Evolutionary conservation across 148 eudicot genomes (phyloP).

Genomic region (Chenopodium album): DNA sequence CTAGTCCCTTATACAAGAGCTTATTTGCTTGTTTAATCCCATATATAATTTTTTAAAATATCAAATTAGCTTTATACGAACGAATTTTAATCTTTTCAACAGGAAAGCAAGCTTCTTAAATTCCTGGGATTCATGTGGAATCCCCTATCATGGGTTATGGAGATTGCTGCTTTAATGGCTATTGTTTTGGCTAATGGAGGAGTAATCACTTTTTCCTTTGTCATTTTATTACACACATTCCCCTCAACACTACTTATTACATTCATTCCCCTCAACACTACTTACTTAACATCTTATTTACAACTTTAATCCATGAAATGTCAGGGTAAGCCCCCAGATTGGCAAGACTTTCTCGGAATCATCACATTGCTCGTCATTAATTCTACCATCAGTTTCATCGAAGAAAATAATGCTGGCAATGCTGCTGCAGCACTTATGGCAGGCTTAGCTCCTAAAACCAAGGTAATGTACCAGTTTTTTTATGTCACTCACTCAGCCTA

Average conservation of each 20-base stretch:
- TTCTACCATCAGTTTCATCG: constrained; percentile 75
- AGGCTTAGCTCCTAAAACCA: constrained; percentile 80
- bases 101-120: constrained; percentile 68
- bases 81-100: not conserved
- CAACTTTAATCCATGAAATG: not conserved
- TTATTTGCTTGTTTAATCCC: not conserved
- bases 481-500: too few relatives aligned
- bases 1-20: not conserved
- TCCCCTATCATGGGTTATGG: constrained; percentile 91
- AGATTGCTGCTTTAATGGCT: constrained; percentile 74
- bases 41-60: too few relatives aligned
- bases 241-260: not conserved
- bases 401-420: constrained; percentile 84
- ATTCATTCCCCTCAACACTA: too few relatives aligned
- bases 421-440: constrained; percentile 90
- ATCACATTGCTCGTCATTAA: constrained; percentile 56
- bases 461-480: constrained; percentile 31
- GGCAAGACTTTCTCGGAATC: constrained; percentile 83
- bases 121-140: constrained; percentile 90
- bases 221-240: not conserved
- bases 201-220: constrained; percentile 27
- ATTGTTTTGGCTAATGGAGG: constrained; percentile 82
- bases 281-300: not conserved
- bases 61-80: too few relatives aligned
- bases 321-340: constrained; percentile 75